Evolutionary conservation across 495 filamentous ascomycete genomes (phyloP), one percentile per base, ranked within the genome.

Genomic region (Ramalina intermedia): DNA sequence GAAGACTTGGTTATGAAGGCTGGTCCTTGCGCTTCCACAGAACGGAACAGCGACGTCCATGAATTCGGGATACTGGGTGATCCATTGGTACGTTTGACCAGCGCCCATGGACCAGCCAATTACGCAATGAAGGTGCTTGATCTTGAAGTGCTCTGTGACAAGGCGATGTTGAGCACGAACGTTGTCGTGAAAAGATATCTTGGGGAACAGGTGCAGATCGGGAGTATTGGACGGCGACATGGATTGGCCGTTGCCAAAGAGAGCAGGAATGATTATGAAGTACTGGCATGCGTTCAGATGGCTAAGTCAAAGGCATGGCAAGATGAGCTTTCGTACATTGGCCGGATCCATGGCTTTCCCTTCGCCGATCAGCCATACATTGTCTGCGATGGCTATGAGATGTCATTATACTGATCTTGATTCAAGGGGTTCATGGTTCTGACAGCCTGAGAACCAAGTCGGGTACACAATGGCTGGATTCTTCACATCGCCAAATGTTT

Each of bases 231-330:
- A 84, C 3, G 82, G 82, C 2, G 80, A 83, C 0, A 73, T 78
- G 0, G 80, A 84, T 62, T 87, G 74, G 27, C 81, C 78, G 54
- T 85, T 84, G 5, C 82, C 82, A 49, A 87, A 84, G 4, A 85
- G 67, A 1, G 80, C 82, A 8, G 80, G 67, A 47, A 87, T 67
- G 51, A 87, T 74, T 50, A 85, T 84, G 60, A 76, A 84, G 62
- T 79, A 84, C 49, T 55, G 37, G 9, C 16, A 24, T 35, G 1
- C 5, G 12, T 24, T 55, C 27, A 39, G 41, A 49, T 37, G 16
- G 39, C 5, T 36, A 13, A n/a, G 18, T 24, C n/a, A 4, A 21
- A 33, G 20, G 4, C 4, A 18, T 37, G 16, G 18, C 13, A 18
- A 7, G 17, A 18, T 0, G 11, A 7, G 39, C 16, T 48, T 13